Evolutionary conservation across 2,329 filamentous ascomycete species (phyloP).

Genomic region (Purpureocillium lavendulum): DNA sequence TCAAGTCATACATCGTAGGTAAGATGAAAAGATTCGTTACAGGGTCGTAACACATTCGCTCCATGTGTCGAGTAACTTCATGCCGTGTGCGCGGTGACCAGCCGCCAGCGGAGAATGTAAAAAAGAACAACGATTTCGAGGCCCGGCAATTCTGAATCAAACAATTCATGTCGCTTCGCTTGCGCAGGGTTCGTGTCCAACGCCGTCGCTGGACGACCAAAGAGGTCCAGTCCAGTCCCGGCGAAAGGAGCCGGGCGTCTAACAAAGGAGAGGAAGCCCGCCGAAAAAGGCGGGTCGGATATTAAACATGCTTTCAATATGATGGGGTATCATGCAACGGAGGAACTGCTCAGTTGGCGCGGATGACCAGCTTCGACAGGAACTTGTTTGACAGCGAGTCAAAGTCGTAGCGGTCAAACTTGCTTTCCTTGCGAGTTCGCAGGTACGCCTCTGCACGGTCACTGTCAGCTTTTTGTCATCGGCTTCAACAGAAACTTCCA

Average conservation of each 20-base stretch:
- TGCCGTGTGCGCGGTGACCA: constrained; percentile 23
- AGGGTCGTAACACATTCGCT: constrained; percentile 26
- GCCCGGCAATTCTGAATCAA: background rate
- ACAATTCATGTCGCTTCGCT: constrained; percentile 3
- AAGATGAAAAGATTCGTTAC: constrained; percentile 11
- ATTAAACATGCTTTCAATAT: constrained; percentile 4
- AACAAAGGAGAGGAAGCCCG: constrained; percentile 20
- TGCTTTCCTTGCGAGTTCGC: constrained; percentile 66
- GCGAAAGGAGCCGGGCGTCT: constrained; percentile 1
- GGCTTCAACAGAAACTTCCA: background rate
- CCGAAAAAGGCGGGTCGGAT: constrained; percentile 7
- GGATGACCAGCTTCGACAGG: constrained; percentile 90
- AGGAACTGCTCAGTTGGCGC: constrained; percentile 57
- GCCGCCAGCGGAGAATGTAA: constrained; percentile 21
- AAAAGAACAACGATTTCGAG: constrained; percentile 7
- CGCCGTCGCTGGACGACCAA: constrained; percentile 35
- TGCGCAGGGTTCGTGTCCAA: constrained; percentile 26
- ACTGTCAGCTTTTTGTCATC: constrained; percentile 14
- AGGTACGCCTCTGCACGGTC: constrained; percentile 72
- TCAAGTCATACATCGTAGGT: constrained; percentile 27
- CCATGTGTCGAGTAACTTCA: constrained; percentile 20
- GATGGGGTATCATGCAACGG: background rate
- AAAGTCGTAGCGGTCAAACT: constrained; percentile 87
- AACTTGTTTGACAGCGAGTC: constrained; percentile 97
- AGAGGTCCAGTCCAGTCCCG: constrained; percentile 5